Evolutionary conservation across 805 yeast species (phyloP), one percentile per base, ranked within the genome.

Genomic region (Candida montana): DNA sequence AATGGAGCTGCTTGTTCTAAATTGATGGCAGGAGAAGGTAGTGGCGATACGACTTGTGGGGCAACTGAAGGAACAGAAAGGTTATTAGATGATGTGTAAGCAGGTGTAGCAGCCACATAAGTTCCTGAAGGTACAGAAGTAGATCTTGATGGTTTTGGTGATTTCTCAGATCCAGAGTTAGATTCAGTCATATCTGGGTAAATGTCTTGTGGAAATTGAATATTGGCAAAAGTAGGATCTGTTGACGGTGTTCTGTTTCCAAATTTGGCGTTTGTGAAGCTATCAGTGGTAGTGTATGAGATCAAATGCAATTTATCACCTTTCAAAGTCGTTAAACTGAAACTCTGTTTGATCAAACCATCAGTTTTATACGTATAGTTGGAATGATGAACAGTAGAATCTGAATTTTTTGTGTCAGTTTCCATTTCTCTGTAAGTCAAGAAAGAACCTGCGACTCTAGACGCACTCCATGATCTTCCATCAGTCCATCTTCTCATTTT

Each of bases 401-500:
- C 34, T 11, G 31, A 20, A n/a, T 9, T 3, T 9, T 19, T 30
- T 11, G 24, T 28, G 9, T 53, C 50, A 8, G 17, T 28, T 45
- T 77, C 80, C 68, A 80, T 72, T 55, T 83, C 88, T 39, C 75
- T 71, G 58, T 81, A 81, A 3, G 77, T 72, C 24, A 81, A 61
- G 52, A 81, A 81, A 2, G 74, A 68, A 5, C 85, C 84, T 4
- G 72, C 69, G 1, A 83, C 88, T 44, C 88, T 68, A 1, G 84
- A 77, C 2, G 89, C 85, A 44, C 78, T 69, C 90, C 91, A 83
- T 27, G 73, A 69, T 47, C 74, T 73, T 16, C 90, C 87, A 53
- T 83, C 91, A 1, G 90, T 83, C 90, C 91, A 83, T 23, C 90
- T 63, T 47, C 78, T 73, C 79, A 83, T 81, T 15, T 79, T 83